Evolutionary conservation across 805 yeast species (phyloP).

Genomic region (Saccharomycopsis fermentans): DNA sequence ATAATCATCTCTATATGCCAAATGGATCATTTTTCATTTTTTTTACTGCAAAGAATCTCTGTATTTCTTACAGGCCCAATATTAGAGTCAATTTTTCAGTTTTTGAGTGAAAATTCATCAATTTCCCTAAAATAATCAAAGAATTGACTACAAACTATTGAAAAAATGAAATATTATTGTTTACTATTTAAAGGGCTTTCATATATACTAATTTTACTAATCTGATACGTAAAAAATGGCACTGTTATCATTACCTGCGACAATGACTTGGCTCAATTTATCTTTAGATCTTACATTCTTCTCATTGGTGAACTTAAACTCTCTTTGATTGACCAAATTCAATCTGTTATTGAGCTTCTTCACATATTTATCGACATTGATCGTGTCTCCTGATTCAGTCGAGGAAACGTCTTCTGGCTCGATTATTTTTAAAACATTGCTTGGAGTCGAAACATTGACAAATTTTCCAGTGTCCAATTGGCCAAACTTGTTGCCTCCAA

Average conservation of each 20-base stretch:
- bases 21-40: neutral
- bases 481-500: slow-evolving; percentile 81
- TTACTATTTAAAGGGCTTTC: neutral
- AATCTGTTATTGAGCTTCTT: slow-evolving; percentile 36
- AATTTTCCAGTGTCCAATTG: slow-evolving; percentile 80
- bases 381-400: slow-evolving; percentile 16
- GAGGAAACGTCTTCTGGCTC: slow-evolving; percentile 35
- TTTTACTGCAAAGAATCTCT: neutral
- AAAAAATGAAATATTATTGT: neutral
- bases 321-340: slow-evolving; percentile 27
- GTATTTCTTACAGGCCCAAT: no score
- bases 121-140: no score
- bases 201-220: neutral
- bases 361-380: slow-evolving; percentile 21
- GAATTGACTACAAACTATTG: no score
- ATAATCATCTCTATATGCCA: neutral
- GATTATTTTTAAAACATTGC: slow-evolving; percentile 41
- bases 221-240: slow-evolving; percentile 46
- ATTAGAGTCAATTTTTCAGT: neutral
- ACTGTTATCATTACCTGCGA: slow-evolving; percentile 52
- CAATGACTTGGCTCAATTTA: slow-evolving; percentile 42
- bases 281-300: slow-evolving; percentile 21
- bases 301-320: slow-evolving; percentile 19
- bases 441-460: slow-evolving; percentile 47
- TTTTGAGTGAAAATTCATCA: no score